Evolutionary conservation across 192 early-diverging fungal species (phyloP).

Genomic region (Entomortierella parvispora): DNA sequence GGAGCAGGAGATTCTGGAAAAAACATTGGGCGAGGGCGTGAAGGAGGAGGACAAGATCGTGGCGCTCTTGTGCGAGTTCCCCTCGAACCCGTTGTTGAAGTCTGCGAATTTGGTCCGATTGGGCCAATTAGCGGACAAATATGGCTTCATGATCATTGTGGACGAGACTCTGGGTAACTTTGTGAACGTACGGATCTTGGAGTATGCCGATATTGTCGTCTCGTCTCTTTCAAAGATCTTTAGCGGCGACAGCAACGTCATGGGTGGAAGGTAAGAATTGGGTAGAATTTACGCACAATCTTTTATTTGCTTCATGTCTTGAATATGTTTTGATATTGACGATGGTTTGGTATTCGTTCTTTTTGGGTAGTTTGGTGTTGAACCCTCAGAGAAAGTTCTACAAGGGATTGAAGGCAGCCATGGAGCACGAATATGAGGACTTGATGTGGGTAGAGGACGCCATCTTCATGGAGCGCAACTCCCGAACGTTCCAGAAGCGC

Average conservation of each 20-base stretch:
- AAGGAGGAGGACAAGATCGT: constrained; percentile 63
- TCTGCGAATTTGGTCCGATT: constrained; percentile 82
- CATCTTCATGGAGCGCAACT: constrained; percentile 96
- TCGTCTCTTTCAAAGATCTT: constrained; percentile 96
- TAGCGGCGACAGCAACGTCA: constrained; percentile 95
- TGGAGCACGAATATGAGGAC: constrained; percentile 80
- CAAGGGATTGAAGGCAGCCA: constrained; percentile 60
- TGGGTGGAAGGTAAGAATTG: constrained; percentile 86
- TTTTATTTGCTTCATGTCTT: constrained; percentile 2
- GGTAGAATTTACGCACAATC: background rate
- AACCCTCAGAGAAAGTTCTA: constrained; percentile 76
- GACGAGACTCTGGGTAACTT: constrained; percentile 98
- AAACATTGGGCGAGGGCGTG: constrained; percentile 57
- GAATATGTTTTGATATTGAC: background rate
- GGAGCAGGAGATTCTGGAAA: constrained; percentile 67
- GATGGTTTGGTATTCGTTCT: too few relatives aligned
- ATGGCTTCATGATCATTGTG: constrained; percentile 84
- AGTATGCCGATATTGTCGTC: constrained; percentile 88
- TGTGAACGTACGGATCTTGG: constrained; percentile 83
- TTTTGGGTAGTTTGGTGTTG: constrained; percentile 67
- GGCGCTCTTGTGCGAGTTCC: constrained; percentile 93
- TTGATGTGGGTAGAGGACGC: constrained; percentile 91
- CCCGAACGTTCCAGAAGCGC: constrained; percentile 82
- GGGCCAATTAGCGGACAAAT: constrained; percentile 75
- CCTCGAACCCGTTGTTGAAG: constrained; percentile 92